Base-by-base conservation (phyloP, 768 basidiomycete species). In the Pluteus cervinus region DNA sequence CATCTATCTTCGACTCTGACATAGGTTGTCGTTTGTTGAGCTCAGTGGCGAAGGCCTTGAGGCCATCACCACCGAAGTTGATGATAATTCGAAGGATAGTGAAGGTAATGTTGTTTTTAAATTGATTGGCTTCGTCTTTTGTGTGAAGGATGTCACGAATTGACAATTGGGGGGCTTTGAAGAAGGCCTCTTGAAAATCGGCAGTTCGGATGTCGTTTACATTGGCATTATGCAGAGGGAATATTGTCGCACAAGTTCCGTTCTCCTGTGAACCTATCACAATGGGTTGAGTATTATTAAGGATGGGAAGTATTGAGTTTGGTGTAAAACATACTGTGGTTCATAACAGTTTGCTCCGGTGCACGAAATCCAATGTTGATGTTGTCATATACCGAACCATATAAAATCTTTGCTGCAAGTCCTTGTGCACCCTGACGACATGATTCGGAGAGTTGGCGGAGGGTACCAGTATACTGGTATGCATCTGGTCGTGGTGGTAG, bases 201-300 rank as follows among this genome's bases (percentile, higher is more conserved):
- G 35, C 17, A 0, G 55, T 42, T 5, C 43, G 24, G 45, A 66
- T 45, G 33, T 63, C 52, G 4, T 57, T 47, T 1, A 40, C 0
- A 0, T 8, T 24, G 1, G 59, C 63, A 1, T 51, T 44, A 11
- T 37, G 57, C 0, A 67, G 46, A 0, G 53, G 49, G 6, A 49
- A 51, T 0, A 60, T 37, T 0, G 65, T 66, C 2, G 55, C 56
- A 41, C 61, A 63, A 0, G 64, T 66, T 0, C 64, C 62, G 42
- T 62, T 66, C 33, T 63, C 56, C 24, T 57, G 56, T 1, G 61
- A 29, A 43, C 59, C 57, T 52, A 43, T 12, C 16, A 24, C 15
- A 33, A 5, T 10, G n/a, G n/a, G n/a, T n/a, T 15, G 17, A 21
- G 36, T 25, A 36, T 11, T 24, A 25, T 15, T 2, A 33, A 12